Percentiles rank a stretch among this genome's conserved stretches.
phyloP scores from a whole-genome alignment of 2,329 filamentous ascomycete species.

The Ilyonectria mors-panacis region DNA sequence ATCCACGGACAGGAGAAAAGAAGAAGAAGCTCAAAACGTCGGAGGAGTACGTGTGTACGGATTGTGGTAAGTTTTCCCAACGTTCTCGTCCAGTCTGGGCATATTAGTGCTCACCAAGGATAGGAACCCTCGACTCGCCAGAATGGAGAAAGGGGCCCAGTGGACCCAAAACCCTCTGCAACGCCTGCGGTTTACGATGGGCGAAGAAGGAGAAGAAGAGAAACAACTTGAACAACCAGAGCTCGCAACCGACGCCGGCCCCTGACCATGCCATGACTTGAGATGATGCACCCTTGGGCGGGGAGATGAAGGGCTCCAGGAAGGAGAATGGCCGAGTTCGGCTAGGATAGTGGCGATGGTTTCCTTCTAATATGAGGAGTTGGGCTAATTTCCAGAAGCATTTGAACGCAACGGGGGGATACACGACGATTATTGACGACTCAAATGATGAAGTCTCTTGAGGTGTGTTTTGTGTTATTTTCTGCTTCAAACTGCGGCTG shows the following conservation, averaged over 20 bases:
- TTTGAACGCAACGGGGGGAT: constrained; percentile 42
- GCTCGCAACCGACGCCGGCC: constrained; percentile 36
- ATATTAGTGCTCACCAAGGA: constrained; percentile 32
- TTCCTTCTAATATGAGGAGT: constrained; percentile 17
- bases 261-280: constrained; percentile 45
- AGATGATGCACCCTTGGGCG: not conserved
- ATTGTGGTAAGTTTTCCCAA: constrained; percentile 77
- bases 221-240: constrained; percentile 39
- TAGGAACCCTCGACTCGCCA: constrained; percentile 88
- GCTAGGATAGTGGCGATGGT: not conserved
- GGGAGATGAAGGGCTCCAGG: not conserved
- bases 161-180: constrained; percentile 95
- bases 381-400: constrained; percentile 33
- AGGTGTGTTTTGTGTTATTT: constrained; percentile 16
- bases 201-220: constrained; percentile 87
- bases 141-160: constrained; percentile 97
- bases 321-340: not conserved
- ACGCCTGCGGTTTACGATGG: constrained; percentile 88
- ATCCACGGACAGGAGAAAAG: constrained; percentile 80
- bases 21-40: constrained; percentile 89
- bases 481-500: constrained; percentile 25
- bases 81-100: constrained; percentile 5
- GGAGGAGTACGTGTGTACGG: constrained; percentile 95
- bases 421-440: constrained; percentile 43
- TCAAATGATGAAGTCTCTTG: constrained; percentile 1